Evolutionary conservation across 1,284 basidiomycete genomes (phyloP).

Genomic region (Schizopora paradoxa): DNA sequence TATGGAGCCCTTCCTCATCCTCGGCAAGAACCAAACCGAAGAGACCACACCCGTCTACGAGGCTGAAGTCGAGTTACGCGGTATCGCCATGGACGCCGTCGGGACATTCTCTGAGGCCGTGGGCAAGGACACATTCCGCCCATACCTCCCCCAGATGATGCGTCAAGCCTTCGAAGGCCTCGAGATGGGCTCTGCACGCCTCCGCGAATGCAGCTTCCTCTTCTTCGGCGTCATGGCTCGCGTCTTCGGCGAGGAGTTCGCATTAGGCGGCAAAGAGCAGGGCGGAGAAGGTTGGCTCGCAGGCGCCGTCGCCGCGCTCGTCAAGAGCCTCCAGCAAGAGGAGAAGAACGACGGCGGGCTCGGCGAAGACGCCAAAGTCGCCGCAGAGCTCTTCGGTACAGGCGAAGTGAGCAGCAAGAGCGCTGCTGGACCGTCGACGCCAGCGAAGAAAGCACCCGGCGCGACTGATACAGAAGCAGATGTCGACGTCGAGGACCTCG

Average conservation of each 20-base stretch:
- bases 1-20: slow-evolving; percentile 82
- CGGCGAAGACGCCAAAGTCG: slow-evolving; percentile 43
- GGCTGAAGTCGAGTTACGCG: slow-evolving; percentile 79
- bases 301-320: slow-evolving; percentile 81
- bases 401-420: no score
- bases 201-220: slow-evolving; percentile 96
- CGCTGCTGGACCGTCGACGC: slow-evolving; percentile 60
- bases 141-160: slow-evolving; percentile 96
- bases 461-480: slow-evolving; percentile 55
- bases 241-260: slow-evolving; percentile 94
- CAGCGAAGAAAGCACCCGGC: slow-evolving; percentile 55
- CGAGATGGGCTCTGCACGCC: slow-evolving; percentile 79
- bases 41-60: no score
- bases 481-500: slow-evolving; percentile 80
- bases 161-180: slow-evolving; percentile 90
- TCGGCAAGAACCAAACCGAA: slow-evolving; percentile 75
- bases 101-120: slow-evolving; percentile 98
- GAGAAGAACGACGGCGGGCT: slow-evolving; percentile 67
- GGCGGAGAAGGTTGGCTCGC: slow-evolving; percentile 82
- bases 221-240: slow-evolving; percentile 98
- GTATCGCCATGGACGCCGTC: slow-evolving; percentile 97
- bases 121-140: slow-evolving; percentile 90
- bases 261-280: no score
- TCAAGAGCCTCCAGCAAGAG: slow-evolving; percentile 81
- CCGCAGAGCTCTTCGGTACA: slow-evolving; percentile 58